phyloP scores from a whole-genome alignment of 805 yeast species.

The Yamadazyma endophytica region DNA sequence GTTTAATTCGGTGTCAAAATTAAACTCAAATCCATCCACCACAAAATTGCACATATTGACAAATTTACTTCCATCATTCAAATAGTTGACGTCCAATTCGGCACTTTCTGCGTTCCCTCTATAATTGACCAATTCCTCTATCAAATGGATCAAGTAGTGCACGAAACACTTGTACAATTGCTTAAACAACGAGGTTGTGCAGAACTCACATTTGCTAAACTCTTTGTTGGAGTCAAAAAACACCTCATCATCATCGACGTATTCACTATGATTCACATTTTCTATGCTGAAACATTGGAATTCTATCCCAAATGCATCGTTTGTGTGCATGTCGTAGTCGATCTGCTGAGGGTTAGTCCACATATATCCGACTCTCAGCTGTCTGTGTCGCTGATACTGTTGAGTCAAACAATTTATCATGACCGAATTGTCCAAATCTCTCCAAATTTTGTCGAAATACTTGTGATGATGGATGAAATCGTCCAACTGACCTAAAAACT shows the following conservation, averaged over 20 bases:
- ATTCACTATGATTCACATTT: conserved; percentile 33
- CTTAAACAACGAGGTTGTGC: conserved; percentile 9
- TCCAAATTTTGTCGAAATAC: conserved; percentile 48
- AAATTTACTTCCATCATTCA: conserved; percentile 34
- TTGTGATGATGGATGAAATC: conserved; percentile 61
- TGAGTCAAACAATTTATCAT: conserved; percentile 52
- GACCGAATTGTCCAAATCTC: conserved; percentile 58
- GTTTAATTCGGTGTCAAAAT: conserved; percentile 32
- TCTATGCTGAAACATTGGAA: conserved; percentile 32
- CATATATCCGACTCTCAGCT: too few relatives aligned
- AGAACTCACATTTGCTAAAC: conserved; percentile 5
- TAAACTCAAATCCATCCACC: conserved; percentile 31
- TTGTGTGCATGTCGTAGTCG: conserved; percentile 10
- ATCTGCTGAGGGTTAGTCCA: too few relatives aligned
- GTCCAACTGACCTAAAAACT: conserved; percentile 50
- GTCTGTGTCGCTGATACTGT: too few relatives aligned
- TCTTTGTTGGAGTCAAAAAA: conserved; percentile 10
- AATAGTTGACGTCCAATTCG: conserved; percentile 20
- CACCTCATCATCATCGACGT: conserved; percentile 28
- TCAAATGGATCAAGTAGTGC: conserved; percentile 32
- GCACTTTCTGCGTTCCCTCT: conserved; percentile 40
- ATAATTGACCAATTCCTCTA: too few relatives aligned
- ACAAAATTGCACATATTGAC: conserved; percentile 21
- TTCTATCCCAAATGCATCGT: conserved; percentile 15
- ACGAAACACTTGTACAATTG: conserved; percentile 18